Conservation (phyloP, 1,139 yeast genomes). For the Yamadazyma membranifaciens region DNA sequence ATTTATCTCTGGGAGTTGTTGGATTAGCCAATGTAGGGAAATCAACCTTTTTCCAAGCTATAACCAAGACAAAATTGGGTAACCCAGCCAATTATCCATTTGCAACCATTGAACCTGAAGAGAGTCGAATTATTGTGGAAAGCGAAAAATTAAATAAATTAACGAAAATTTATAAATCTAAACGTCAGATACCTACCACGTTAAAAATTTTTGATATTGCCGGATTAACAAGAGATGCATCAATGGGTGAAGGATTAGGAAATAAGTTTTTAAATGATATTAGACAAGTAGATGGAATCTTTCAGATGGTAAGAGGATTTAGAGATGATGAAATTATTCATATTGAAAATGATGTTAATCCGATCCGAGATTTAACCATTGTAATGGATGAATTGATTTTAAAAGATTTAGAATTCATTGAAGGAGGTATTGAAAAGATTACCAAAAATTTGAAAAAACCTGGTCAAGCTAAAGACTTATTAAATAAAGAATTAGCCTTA, state of each 20-base stretch:
- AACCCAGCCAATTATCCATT: slow-evolving; percentile 81
- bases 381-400: slow-evolving; percentile 72
- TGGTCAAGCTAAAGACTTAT: slow-evolving; percentile 21
- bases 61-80: slow-evolving; percentile 69
- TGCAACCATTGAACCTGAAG: slow-evolving; percentile 76
- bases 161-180: slow-evolving; percentile 46
- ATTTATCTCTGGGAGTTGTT: slow-evolving; percentile 57
- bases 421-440: slow-evolving; percentile 49
- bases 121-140: slow-evolving; percentile 59
- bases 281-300: slow-evolving; percentile 70
- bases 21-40: slow-evolving; percentile 81
- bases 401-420: slow-evolving; percentile 68
- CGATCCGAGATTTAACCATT: slow-evolving; percentile 63
- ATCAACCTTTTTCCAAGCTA: slow-evolving; percentile 62
- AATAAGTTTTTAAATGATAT: slow-evolving; percentile 72
- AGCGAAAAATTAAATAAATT: slow-evolving; percentile 47
- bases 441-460: slow-evolving; percentile 44
- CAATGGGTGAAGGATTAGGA: slow-evolving; percentile 76
- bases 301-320: slow-evolving; percentile 70
- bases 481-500: slow-evolving; percentile 44
- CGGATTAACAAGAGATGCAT: slow-evolving; percentile 71
- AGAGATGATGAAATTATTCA: slow-evolving; percentile 68
- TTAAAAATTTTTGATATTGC: slow-evolving; percentile 71
- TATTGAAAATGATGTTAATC: slow-evolving; percentile 60
- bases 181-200: slow-evolving; percentile 53